Conservation (phyloP, 2,329 filamentous ascomycete genomes). For the Penicillium rolfsii region DNA sequence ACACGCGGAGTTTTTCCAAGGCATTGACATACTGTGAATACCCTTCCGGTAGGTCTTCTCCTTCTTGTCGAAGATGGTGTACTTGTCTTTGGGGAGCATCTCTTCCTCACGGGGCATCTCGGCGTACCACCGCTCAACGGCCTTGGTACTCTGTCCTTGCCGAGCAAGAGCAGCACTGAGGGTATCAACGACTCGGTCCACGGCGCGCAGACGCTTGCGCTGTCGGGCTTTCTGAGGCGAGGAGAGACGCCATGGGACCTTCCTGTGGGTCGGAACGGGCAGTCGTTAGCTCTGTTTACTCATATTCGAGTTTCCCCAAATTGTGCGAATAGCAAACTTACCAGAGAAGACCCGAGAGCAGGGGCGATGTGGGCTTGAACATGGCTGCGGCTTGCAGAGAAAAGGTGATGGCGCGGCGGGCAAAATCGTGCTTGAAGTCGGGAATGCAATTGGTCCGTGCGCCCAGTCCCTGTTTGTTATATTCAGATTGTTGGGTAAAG, state of each 20-base stretch:
- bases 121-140: slow-evolving; percentile 85
- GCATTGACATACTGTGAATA: slow-evolving; percentile 80
- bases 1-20: neutral
- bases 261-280: slow-evolving; percentile 60
- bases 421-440: slow-evolving; percentile 32
- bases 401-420: slow-evolving; percentile 16
- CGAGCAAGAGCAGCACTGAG: slow-evolving; percentile 77
- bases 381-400: slow-evolving; percentile 55
- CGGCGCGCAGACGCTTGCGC: slow-evolving; percentile 76
- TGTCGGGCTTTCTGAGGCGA: slow-evolving; percentile 87
- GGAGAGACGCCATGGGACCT: slow-evolving; percentile 95
- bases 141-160: slow-evolving; percentile 69
- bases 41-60: slow-evolving; percentile 95
- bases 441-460: slow-evolving; percentile 30
- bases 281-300: slow-evolving; percentile 25
- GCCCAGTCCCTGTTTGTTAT: slow-evolving; percentile 5
- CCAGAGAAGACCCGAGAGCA: slow-evolving; percentile 83
- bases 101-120: slow-evolving; percentile 96
- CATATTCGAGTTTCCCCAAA: neutral
- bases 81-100: slow-evolving; percentile 96
- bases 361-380: slow-evolving; percentile 79
- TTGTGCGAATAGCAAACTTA: slow-evolving; percentile 44
- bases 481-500: slow-evolving; percentile 4
- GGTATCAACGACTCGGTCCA: slow-evolving; percentile 85
- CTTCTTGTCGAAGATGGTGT: slow-evolving; percentile 96